Base-by-base conservation (phyloP, 192 early-diverging fungal species). In the Neocallimastix lanati region DNA sequence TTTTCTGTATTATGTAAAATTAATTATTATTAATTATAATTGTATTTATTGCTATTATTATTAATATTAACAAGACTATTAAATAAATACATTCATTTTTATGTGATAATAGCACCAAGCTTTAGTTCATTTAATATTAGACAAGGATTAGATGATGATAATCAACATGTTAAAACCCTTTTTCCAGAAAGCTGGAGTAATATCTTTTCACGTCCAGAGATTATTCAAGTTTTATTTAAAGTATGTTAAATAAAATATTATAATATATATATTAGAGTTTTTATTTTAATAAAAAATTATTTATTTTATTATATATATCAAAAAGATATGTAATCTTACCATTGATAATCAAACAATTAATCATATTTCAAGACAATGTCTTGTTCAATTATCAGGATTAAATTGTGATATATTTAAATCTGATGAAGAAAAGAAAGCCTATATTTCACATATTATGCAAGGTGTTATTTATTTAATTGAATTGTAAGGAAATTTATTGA, bases 181-280 rank as follows among this genome's bases (percentile, higher is more conserved):
- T 85, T 87, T 78, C 89, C 90, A 28, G 81, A 79, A 11, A 80
- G 78, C 16, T 93, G 92, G 92, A 77, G 84, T 58, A 81, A 86
- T 12, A 78, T 89, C 13, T 50, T 92, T 33, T 85, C 88, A 28
- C 84, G 88, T 77, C 83, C 83, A 28, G 90, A 92, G 37, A 86
- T 93, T 4, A 78, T 93, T 21, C 84, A 84, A 38, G 80, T 91
- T 80, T 93, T 93, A 80, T 92, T 93, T 79, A 86, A 83, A 33
- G 91, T 92, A 85, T 76, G n/a, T n/a, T n/a, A n/a, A n/a, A n/a
- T n/a, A n/a, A n/a, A n/a, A n/a, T n/a, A n/a, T n/a, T n/a, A n/a
- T n/a, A n/a, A n/a, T n/a, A n/a, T n/a, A n/a, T n/a, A n/a, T n/a
- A n/a, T n/a, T n/a, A n/a, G n/a, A n/a, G n/a, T n/a, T n/a, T n/a